A percentile compares a stretch with the other conserved stretches of the same genome.
Conservation (phyloP, 345 rosid species). For the Melastoma malabathricum region DNA sequence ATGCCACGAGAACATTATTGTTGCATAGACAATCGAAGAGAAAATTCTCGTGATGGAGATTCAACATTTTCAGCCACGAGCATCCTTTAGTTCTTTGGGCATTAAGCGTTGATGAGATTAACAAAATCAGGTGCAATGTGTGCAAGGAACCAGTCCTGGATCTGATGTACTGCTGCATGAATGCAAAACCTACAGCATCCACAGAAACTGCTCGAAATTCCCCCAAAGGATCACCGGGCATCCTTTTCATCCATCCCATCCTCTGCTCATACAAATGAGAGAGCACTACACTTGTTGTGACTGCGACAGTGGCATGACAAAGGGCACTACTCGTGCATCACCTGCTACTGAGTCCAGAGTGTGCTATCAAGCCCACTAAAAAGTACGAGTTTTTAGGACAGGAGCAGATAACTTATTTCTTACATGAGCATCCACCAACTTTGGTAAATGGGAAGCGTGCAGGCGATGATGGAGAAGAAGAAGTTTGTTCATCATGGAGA, state of each 20-base stretch:
- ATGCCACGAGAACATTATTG: too few relatives aligned
- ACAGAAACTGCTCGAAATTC: constrained; percentile 2
- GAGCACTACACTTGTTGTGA: not conserved
- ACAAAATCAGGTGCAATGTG: not conserved
- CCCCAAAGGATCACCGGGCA: not conserved
- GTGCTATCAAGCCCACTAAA: constrained; percentile 7
- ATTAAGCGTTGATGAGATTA: not conserved
- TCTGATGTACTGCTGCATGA: constrained; percentile 3
- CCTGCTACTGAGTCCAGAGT: constrained; percentile 4
- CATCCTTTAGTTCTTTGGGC: not conserved
- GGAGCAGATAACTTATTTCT: constrained; percentile 2
- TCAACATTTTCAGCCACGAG: constrained; percentile 3
- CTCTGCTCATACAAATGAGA: constrained; percentile 2
- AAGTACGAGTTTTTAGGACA: not conserved
- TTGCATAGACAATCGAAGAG: not conserved
- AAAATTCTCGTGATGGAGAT: not conserved
- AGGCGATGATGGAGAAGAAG: not conserved
- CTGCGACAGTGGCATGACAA: constrained; percentile 2
- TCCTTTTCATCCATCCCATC: constrained; percentile 6
- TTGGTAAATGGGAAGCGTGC: not conserved
- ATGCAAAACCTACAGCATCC: not conserved
- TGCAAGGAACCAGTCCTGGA: not conserved
- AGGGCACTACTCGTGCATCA: constrained; percentile 1
- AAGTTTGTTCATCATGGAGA: constrained; percentile 1
- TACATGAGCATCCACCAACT: constrained; percentile 3